Evolutionary conservation across 202 grass and related monocot species (phyloP).

Genomic region (Carex arenaria): DNA sequence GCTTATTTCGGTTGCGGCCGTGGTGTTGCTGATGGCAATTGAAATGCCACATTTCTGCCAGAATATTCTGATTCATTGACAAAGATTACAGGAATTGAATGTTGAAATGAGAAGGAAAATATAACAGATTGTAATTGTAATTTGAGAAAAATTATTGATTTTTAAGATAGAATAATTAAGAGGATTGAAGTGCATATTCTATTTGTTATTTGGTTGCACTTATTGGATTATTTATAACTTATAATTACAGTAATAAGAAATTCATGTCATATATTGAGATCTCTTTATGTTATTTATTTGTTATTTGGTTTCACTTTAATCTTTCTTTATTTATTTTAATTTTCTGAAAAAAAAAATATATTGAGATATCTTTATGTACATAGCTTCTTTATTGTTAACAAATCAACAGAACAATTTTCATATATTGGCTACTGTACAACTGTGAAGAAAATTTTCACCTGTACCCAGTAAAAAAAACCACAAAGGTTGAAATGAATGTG

Average conservation of each 20-base stretch:
- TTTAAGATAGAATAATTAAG: neutral
- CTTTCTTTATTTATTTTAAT: neutral
- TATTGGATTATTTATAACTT: neutral
- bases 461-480: neutral
- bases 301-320: neutral
- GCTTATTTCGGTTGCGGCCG: slow-evolving; percentile 39
- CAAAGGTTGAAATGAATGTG: neutral
- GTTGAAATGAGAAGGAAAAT: neutral
- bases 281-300: too few species aligned
- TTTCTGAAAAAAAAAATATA: neutral
- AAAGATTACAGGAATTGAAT: neutral
- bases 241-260: neutral
- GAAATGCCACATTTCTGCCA: neutral
- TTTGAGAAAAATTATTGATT: neutral
- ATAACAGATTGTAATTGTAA: neutral
- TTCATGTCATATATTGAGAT: neutral
- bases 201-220: neutral
- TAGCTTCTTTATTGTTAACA: neutral
- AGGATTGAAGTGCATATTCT: neutral
- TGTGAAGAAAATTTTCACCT: neutral
- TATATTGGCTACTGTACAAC: neutral
- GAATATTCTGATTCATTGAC: slow-evolving; percentile 1
- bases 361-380: too few species aligned
- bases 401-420: neutral
- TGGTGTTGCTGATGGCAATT: neutral